Percentiles rank a stretch among this genome's conserved stretches.
These are phyloP conservation scores for Cymbopogon citratus DNA, from an alignment of 176 grass and related monocot species.

Conservation along the genomic window DNA sequence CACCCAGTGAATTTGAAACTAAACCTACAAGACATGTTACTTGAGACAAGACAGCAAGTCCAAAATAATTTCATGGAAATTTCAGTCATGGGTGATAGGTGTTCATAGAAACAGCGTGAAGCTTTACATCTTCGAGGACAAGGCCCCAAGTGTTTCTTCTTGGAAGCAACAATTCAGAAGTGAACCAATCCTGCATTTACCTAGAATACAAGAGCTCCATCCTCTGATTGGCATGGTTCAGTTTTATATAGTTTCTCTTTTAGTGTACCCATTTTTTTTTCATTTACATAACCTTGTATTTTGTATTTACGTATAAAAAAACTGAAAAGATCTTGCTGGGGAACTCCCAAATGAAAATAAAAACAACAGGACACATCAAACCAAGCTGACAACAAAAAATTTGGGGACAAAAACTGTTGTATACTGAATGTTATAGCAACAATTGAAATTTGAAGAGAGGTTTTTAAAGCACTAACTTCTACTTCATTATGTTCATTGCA, in stretches of 20 bases:
- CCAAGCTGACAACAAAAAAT: too few relatives aligned
- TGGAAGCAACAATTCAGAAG: not conserved
- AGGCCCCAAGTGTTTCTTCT: not conserved
- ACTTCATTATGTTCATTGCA: not conserved
- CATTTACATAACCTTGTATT: not conserved
- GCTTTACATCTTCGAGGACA: not conserved
- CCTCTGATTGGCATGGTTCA: not conserved
- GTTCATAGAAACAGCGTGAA: not conserved
- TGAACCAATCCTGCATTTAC: not conserved
- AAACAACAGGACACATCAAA: too few relatives aligned
- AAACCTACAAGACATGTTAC: not conserved
- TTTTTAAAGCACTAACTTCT: not conserved
- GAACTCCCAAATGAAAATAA: too few relatives aligned
- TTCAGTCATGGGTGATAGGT: too few relatives aligned
- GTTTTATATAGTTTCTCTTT: not conserved
- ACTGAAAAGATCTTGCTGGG: not conserved
- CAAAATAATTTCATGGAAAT: not conserved
- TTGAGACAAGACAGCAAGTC: not conserved
- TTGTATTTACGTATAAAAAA: not conserved
- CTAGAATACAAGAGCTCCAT: not conserved
- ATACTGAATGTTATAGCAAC: too few relatives aligned
- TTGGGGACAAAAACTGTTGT: too few relatives aligned
- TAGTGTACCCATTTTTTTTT: not conserved
- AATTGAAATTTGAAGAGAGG: not conserved
- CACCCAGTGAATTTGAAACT: not conserved